Conservation (phyloP, 2,329 filamentous ascomycete genomes). For the Cryphonectria japonica region DNA sequence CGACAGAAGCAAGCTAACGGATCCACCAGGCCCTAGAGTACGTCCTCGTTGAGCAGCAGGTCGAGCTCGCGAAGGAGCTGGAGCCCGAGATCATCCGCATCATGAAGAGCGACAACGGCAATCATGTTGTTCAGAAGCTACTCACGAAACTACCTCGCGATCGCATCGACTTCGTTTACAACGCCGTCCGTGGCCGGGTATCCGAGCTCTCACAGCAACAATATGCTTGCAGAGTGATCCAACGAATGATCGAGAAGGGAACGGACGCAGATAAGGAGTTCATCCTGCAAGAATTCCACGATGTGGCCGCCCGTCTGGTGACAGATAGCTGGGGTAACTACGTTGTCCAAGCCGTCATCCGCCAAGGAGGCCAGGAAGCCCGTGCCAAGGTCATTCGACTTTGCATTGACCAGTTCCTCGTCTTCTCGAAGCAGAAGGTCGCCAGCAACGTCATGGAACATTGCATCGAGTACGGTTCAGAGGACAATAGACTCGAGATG, state of each 20-base stretch:
- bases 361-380: conserved; percentile 75
- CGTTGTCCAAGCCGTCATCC: conserved; percentile 89
- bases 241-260: conserved; percentile 86
- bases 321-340: conserved; percentile 94
- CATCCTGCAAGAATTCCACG: conserved; percentile 80
- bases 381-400: conserved; percentile 72
- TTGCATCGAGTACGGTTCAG: conserved; percentile 74
- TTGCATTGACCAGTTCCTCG: conserved; percentile 72
- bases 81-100: conserved; percentile 75
- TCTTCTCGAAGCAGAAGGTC: conserved; percentile 90
- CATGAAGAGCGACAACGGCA: conserved; percentile 87
- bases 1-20: conserved; percentile 18
- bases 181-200: conserved; percentile 77
- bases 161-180: conserved; percentile 84
- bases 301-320: conserved; percentile 72
- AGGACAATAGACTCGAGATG: conserved; percentile 71
- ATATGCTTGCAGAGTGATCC: conserved; percentile 91
- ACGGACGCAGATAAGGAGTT: conserved; percentile 70
- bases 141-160: conserved; percentile 79
- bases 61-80: conserved; percentile 80
- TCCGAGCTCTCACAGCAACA: conserved; percentile 74
- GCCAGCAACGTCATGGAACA: conserved; percentile 98
- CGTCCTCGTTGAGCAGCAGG: conserved; percentile 90
- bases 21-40: conserved; percentile 77
- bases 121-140: conserved; percentile 95